phyloP scores from a whole-genome alignment of 2,329 filamentous ascomycete genomes.

The Fusarium pseudoanthophilum region DNA sequence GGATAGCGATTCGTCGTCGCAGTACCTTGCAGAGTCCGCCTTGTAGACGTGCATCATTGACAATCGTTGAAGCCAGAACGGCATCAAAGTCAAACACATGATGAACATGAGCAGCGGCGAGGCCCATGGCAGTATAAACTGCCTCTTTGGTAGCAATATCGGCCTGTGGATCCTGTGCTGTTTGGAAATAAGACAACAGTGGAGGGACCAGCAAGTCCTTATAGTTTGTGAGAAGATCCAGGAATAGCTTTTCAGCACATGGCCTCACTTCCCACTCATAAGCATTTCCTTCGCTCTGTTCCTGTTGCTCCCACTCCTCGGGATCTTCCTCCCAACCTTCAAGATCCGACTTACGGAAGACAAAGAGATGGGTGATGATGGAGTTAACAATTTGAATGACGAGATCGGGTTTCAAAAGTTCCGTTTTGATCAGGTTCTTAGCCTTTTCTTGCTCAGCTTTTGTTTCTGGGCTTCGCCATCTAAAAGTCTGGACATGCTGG shows the following conservation, averaged over 20 bases:
- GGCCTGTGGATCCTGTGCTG: conserved; percentile 71
- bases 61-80: conserved; percentile 79
- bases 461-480: conserved; percentile 78
- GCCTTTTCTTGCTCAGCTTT: conserved; percentile 81
- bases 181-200: conserved; percentile 83
- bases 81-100: conserved; percentile 83
- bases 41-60: conserved; percentile 77
- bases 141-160: conserved; percentile 91
- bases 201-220: conserved; percentile 83
- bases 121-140: conserved; percentile 90
- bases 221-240: conserved; percentile 90
- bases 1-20: conserved; percentile 85
- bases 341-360: conserved; percentile 86
- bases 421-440: conserved; percentile 73
- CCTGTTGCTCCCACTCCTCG: conserved; percentile 93
- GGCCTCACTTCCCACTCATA: conserved; percentile 94
- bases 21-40: conserved; percentile 79
- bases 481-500: conserved; percentile 83
- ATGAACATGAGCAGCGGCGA: conserved; percentile 81
- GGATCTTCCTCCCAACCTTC: conserved; percentile 94
- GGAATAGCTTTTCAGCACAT: conserved; percentile 92
- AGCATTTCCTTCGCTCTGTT: conserved; percentile 84
- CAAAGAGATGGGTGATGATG: conserved; percentile 87
- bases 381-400: conserved; percentile 84
- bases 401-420: conserved; percentile 80